Conservation (phyloP, 2,329 filamentous ascomycete genomes). For the Lasiodiplodia hormozganensis region DNA sequence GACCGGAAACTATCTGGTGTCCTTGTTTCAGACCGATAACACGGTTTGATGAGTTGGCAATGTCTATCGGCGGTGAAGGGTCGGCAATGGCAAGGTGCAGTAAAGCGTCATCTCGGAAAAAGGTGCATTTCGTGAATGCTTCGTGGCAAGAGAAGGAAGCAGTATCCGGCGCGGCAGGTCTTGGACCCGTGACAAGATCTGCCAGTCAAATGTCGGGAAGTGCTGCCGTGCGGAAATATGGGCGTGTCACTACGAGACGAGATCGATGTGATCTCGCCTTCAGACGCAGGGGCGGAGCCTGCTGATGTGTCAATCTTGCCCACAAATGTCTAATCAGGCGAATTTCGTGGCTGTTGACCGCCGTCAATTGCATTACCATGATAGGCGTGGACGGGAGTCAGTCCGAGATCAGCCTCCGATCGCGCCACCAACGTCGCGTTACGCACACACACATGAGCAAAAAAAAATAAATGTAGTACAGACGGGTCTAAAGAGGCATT, state of each 20-base stretch:
- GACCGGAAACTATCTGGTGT: neutral
- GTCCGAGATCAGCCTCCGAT: neutral
- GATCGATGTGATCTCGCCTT: neutral
- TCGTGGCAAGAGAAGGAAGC: neutral
- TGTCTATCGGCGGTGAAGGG: neutral
- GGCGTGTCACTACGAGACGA: neutral
- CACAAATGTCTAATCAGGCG: neutral
- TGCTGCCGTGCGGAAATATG: neutral
- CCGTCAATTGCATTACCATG: neutral
- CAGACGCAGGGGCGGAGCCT: neutral
- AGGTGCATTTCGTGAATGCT: neutral
- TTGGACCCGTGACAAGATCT: neutral
- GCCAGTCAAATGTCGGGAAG: neutral
- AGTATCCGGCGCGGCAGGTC: neutral
- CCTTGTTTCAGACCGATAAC: neutral
- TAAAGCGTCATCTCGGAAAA: neutral
- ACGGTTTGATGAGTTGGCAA: neutral
- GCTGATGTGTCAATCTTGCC: neutral
- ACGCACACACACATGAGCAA: neutral
- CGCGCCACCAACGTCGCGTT: neutral
- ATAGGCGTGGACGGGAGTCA: neutral
- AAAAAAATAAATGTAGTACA: neutral
- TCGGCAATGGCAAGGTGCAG: neutral
- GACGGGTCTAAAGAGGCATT: neutral
- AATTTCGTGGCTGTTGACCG: neutral